Conservation (phyloP, 164 flowering plant species). For the Macadamia tetraphylla region DNA sequence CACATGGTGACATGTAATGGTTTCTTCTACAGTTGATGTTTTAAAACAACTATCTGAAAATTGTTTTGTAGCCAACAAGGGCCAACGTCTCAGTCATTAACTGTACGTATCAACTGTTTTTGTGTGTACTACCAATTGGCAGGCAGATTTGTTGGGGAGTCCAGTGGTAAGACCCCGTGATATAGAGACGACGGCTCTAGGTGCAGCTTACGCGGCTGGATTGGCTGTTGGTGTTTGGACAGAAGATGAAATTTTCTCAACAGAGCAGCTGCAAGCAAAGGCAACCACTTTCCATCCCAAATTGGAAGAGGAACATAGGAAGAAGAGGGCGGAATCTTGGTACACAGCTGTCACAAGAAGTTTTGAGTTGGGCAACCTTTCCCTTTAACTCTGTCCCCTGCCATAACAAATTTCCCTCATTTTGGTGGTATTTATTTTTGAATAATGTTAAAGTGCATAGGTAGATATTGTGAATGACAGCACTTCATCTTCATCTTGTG, state of each 20-base stretch:
- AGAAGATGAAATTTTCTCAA: conserved; percentile 38
- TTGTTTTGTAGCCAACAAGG: no score
- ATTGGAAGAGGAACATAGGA: conserved; percentile 36
- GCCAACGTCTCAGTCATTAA: background rate
- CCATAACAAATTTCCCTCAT: no score
- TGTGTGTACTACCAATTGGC: background rate
- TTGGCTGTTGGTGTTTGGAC: conserved; percentile 64
- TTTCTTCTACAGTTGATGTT: no score
- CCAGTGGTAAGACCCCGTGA: conserved; percentile 88
- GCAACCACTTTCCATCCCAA: conserved; percentile 34
- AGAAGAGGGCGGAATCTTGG: conserved; percentile 69
- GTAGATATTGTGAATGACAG: no score
- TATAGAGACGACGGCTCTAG: conserved; percentile 92
- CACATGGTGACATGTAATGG: no score
- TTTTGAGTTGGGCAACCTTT: conserved; percentile 33
- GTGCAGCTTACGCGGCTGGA: conserved; percentile 98
- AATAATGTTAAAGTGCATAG: no score
- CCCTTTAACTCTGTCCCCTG: background rate
- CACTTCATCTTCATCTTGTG: no score
- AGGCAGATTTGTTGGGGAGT: conserved; percentile 84
- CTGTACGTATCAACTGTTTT: background rate
- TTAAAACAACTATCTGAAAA: no score
- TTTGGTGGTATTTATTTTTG: no score
- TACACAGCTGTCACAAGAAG: conserved; percentile 57
- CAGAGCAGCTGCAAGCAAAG: conserved; percentile 33